Conservation (phyloP, 163 green algal species). For the Prototheca wickerhamii region DNA sequence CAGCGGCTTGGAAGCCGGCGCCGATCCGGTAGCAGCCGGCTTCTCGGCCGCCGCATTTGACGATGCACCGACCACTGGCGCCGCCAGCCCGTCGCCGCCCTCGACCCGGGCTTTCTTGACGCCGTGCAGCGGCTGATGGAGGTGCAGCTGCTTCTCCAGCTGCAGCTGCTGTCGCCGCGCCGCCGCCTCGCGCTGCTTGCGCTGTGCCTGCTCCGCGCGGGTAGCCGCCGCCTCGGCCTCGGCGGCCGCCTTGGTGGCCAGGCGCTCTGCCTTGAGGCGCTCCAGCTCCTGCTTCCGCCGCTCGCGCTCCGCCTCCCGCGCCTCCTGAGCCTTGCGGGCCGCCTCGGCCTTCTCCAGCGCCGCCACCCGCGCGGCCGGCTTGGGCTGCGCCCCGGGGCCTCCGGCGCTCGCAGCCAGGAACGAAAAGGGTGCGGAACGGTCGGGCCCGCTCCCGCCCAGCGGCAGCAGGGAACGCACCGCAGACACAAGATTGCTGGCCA, state of each 20-base stretch:
- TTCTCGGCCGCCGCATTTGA: background rate
- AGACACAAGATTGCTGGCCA: slow-evolving; percentile 39
- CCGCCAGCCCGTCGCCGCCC: too few species aligned
- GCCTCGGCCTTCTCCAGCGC: slow-evolving; percentile 34
- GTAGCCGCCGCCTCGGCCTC: background rate
- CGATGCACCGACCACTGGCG: background rate
- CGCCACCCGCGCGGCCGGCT: slow-evolving; percentile 23
- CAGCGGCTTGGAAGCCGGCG: slow-evolving; percentile 1
- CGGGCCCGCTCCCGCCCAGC: slow-evolving; percentile 5
- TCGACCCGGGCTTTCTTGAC: background rate
- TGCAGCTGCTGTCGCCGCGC: slow-evolving; percentile 1
- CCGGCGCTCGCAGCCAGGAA: too few species aligned
- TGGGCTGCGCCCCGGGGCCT: slow-evolving; percentile 9
- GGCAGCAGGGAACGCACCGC: slow-evolving; percentile 44
- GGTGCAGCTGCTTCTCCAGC: background rate
- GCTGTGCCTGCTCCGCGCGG: background rate
- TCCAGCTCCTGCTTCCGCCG: slow-evolving; percentile 22
- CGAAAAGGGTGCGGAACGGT: background rate
- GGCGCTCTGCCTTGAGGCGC: slow-evolving; percentile 15
- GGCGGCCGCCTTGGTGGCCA: slow-evolving; percentile 19
- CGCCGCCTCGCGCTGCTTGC: background rate
- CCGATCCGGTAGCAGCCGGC: background rate
- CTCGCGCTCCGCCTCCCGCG: slow-evolving; percentile 20
- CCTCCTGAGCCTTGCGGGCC: slow-evolving; percentile 25
- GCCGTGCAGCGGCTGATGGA: background rate